These are phyloP conservation scores for Tetracladium setigerum DNA, from an alignment of 495 filamentous ascomycete species.

Conservation along the genomic window DNA sequence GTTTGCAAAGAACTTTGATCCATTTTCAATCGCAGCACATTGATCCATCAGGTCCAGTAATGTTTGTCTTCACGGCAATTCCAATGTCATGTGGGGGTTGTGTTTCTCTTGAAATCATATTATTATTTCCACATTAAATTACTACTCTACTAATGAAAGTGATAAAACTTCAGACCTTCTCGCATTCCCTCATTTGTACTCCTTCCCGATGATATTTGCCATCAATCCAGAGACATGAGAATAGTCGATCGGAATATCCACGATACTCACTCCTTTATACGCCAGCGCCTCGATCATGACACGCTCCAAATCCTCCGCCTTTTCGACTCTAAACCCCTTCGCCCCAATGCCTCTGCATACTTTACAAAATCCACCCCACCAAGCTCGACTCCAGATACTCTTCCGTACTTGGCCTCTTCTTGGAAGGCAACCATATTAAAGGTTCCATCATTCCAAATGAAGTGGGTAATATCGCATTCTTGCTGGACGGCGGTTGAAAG, in stretches of 20 bases:
- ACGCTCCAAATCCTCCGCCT: slow-evolving; percentile 20
- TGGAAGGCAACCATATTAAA: slow-evolving; percentile 38
- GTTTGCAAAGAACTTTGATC: too few relatives aligned
- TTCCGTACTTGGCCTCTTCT: slow-evolving; percentile 32
- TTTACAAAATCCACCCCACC: slow-evolving; percentile 31
- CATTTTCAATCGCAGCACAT: too few relatives aligned
- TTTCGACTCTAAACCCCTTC: slow-evolving; percentile 24
- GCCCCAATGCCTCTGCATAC: slow-evolving; percentile 32
- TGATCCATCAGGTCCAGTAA: too few relatives aligned
- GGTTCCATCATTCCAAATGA: slow-evolving; percentile 32
- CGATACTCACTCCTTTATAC: slow-evolving; percentile 25
- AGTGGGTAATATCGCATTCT: slow-evolving; percentile 33
- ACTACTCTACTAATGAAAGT: too few relatives aligned
- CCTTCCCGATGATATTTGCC: slow-evolving; percentile 8
- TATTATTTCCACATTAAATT: too few relatives aligned
- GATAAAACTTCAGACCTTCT: too few relatives aligned
- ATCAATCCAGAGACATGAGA: slow-evolving; percentile 15
- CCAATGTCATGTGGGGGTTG: too few relatives aligned
- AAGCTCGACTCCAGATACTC: slow-evolving; percentile 24
- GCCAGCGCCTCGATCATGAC: slow-evolving; percentile 27
- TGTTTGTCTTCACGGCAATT: too few relatives aligned
- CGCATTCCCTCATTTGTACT: too few relatives aligned
- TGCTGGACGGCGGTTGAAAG: slow-evolving; percentile 27
- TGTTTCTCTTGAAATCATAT: too few relatives aligned
- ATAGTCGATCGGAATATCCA: slow-evolving; percentile 32